Base-by-base conservation (phyloP, 208 protist species). In the Crithidia expoeki region DNA sequence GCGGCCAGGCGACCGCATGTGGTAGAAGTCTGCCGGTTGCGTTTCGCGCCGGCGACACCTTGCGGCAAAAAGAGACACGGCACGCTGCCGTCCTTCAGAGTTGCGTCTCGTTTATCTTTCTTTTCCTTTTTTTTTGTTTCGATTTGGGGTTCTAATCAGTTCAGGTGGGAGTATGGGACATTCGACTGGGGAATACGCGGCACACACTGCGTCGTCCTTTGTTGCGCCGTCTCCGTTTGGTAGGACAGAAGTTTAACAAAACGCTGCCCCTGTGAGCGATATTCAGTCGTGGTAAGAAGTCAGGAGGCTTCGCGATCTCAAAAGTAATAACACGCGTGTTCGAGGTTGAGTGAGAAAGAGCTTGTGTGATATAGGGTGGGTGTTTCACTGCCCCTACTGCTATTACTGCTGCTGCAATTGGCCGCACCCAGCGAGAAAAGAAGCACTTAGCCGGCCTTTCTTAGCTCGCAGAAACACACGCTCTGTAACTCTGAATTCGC, bases 81-180 rank as follows among this genome's bases (percentile, higher is more conserved):
- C 25, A 28, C 34, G 25, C 17, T 64, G 32, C 17, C 27, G 19
- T 34, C 36, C 50, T 7, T 53, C n/a, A n/a, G n/a, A n/a, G n/a
- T n/a, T n/a, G n/a, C n/a, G n/a, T n/a, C n/a, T n/a, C n/a, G n/a
- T n/a, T n/a, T n/a, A n/a, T 53, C 27, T 68, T 12, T 19, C 33
- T 52, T 30, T 49, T n/a, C 38, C 14, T 44, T 7, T 30, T 53
- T 52, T 68, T 12, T 7, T 51, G 38, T 30, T 49, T n/a, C 34
- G 40, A 34, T 14, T 69, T 58, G 19, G 32, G 38, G 14, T 66
- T 66, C n/a, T n/a, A 51, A 27, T 61, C 56, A 49, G 56, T 21
- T 49, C 56, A 61, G 65, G 30, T 40, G 32, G 28, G 23, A 27
- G 21, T 30, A 19, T 5, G 46, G 21, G 36, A 51, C 63, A 46